These are phyloP conservation scores for Phytophthora pistaciae DNA, from an alignment of 352 stramenopile genomes.

Conservation along the genomic window DNA sequence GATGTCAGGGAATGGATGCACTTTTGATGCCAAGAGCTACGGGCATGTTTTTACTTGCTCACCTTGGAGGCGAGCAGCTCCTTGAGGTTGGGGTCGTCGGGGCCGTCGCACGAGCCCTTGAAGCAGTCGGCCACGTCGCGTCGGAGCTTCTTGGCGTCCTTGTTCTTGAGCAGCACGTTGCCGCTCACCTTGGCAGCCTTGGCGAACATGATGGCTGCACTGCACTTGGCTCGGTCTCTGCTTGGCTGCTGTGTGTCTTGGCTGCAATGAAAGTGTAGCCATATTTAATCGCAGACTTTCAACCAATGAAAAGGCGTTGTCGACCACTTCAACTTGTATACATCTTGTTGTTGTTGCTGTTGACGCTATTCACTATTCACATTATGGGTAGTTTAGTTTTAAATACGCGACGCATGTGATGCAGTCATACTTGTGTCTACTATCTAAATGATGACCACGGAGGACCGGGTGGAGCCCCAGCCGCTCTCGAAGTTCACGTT, in stretches of 20 bases:
- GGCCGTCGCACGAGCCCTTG: constrained; percentile 25
- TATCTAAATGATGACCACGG: constrained; percentile 40
- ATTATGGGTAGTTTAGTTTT: constrained; percentile 8
- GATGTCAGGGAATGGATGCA: not conserved
- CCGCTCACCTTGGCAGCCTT: constrained; percentile 82
- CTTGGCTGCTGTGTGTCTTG: not conserved
- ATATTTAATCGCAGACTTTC: not conserved
- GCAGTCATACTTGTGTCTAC: constrained; percentile 1
- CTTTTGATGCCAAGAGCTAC: not conserved
- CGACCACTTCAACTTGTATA: not conserved
- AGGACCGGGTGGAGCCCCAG: constrained; percentile 21
- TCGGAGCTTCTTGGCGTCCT: constrained; percentile 89
- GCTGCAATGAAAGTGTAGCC: not conserved
- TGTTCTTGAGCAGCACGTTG: constrained; percentile 85
- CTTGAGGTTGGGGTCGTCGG: constrained; percentile 51
- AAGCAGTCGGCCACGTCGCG: constrained; percentile 61
- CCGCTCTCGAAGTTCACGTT: constrained; percentile 30
- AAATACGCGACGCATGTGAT: constrained; percentile 24
- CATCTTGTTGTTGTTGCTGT: too few relatives aligned
- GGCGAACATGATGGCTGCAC: constrained; percentile 67
- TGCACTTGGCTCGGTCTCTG: not conserved
- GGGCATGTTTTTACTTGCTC: not conserved
- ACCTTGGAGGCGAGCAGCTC: constrained; percentile 61
- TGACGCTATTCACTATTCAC: not conserved
- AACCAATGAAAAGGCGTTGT: not conserved